Percentiles rank a stretch among this genome's conserved stretches.
These are phyloP conservation scores for Flaveria brownii DNA, from an alignment of 129 eudicot genomes.

Conservation along the genomic window DNA sequence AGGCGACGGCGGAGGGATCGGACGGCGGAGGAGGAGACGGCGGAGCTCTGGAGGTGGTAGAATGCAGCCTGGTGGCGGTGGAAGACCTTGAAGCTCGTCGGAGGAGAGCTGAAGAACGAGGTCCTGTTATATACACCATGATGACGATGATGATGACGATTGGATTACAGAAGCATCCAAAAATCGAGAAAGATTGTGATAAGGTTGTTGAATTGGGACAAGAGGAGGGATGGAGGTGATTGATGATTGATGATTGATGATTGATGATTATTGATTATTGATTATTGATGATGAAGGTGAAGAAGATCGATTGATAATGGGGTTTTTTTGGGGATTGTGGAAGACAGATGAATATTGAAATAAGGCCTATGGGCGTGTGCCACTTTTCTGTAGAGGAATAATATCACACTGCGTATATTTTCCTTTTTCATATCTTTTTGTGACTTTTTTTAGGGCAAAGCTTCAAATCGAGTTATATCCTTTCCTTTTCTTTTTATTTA, in stretches of 20 bases:
- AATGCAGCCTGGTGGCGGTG: conserved; percentile 26
- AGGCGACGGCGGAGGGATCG: conserved; percentile 14
- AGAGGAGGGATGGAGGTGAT: conserved; percentile 4
- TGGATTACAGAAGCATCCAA: conserved; percentile 13
- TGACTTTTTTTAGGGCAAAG: background rate
- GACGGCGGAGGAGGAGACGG: conserved; percentile 18
- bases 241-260: conserved; percentile 1
- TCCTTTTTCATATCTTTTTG: background rate
- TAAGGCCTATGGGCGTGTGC: conserved; percentile 46
- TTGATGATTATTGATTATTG: background rate
- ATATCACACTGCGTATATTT: background rate
- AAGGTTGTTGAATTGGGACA: conserved; percentile 22
- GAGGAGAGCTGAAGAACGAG: conserved; percentile 52
- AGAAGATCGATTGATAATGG: background rate
- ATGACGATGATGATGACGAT: background rate
- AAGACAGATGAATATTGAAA: conserved; percentile 9
- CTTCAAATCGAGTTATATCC: background rate
- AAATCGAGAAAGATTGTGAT: conserved; percentile 9
- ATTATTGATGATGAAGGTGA: too few species aligned
- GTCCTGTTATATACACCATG: conserved; percentile 55
- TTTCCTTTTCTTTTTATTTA: too few species aligned
- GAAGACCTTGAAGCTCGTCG: conserved; percentile 47
- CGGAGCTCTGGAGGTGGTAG: conserved; percentile 15
- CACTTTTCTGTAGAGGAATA: conserved; percentile 24
- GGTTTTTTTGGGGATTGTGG: conserved; percentile 30